Percentiles rank a stretch among this genome's conserved stretches.
phyloP scores from a whole-genome alignment of 192 early-diverging fungal genomes.

The Spinellus fusiger region DNA sequence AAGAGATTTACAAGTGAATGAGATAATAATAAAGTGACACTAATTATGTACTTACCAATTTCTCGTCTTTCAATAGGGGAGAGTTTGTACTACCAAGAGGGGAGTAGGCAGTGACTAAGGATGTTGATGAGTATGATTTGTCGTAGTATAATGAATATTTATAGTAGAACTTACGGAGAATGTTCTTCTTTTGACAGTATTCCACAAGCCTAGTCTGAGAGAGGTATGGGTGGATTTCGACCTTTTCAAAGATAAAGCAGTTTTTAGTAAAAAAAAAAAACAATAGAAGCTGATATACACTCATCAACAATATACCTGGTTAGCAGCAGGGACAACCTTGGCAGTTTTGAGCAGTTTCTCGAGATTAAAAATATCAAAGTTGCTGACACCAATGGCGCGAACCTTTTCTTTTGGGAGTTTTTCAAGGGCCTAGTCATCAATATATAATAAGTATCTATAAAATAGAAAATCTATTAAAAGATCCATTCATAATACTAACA shows the following conservation, averaged over 20 bases:
- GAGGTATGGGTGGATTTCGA: slow-evolving; percentile 61
- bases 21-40: background rate
- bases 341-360: slow-evolving; percentile 16
- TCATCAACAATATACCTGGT: slow-evolving; percentile 36
- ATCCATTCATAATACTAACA: slow-evolving; percentile 7
- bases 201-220: slow-evolving; percentile 50
- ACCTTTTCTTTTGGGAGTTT: slow-evolving; percentile 38
- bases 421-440: slow-evolving; percentile 16
- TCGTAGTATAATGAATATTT: slow-evolving; percentile 28
- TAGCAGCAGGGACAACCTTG: slow-evolving; percentile 36
- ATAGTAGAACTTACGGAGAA: slow-evolving; percentile 42
- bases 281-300: background rate
- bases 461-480: background rate
- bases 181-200: slow-evolving; percentile 46
- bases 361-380: slow-evolving; percentile 35
- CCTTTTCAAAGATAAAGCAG: slow-evolving; percentile 38
- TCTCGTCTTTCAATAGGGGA: slow-evolving; percentile 19
- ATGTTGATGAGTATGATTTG: background rate
- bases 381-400: slow-evolving; percentile 56
- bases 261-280: no score
- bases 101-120: slow-evolving; percentile 67
- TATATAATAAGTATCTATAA: background rate
- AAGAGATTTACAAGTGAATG: background rate
- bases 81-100: slow-evolving; percentile 56
- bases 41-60: slow-evolving; percentile 8